phyloP scores from a whole-genome alignment of 2,329 filamentous ascomycete species.

The Alternaria solani region DNA sequence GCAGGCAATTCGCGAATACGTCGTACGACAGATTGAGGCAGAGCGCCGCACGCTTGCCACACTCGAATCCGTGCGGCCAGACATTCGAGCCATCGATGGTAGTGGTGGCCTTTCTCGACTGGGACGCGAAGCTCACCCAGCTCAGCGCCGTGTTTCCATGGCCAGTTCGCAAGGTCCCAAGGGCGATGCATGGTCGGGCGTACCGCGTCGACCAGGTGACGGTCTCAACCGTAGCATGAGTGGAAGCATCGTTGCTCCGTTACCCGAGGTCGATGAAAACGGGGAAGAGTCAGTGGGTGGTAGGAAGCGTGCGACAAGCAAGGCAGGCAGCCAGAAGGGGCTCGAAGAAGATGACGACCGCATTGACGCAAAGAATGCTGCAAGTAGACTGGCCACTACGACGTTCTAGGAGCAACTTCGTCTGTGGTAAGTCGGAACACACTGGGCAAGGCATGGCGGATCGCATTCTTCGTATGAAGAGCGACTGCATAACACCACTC shows the following conservation, averaged over 20 bases:
- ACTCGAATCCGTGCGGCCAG: constrained; percentile 90
- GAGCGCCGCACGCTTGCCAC: constrained; percentile 91
- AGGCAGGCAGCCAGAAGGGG: constrained; percentile 64
- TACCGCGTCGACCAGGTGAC: constrained; percentile 78
- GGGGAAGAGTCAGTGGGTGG: constrained; percentile 57
- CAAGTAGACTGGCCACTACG: constrained; percentile 90
- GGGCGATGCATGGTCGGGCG: constrained; percentile 97
- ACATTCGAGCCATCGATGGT: constrained; percentile 90
- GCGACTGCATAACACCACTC: constrained; percentile 15
- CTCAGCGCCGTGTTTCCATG: constrained; percentile 75
- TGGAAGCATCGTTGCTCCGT: constrained; percentile 67
- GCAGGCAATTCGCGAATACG: constrained; percentile 86
- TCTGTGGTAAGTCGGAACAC: constrained; percentile 16
- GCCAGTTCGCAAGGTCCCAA: constrained; percentile 93
- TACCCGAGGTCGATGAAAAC: constrained; percentile 69
- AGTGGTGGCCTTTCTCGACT: constrained; percentile 89
- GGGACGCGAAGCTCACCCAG: constrained; percentile 86
- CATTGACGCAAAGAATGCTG: constrained; percentile 94
- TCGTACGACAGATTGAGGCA: constrained; percentile 92
- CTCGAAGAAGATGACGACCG: constrained; percentile 90
- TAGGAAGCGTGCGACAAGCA: constrained; percentile 58
- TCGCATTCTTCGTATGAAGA: constrained; percentile 4
- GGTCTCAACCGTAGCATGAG: constrained; percentile 80
- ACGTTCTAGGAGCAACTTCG: constrained; percentile 71
- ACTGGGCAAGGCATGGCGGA: constrained; percentile 1